Conservation (phyloP, 768 basidiomycete species). For the Mycena maculata region DNA sequence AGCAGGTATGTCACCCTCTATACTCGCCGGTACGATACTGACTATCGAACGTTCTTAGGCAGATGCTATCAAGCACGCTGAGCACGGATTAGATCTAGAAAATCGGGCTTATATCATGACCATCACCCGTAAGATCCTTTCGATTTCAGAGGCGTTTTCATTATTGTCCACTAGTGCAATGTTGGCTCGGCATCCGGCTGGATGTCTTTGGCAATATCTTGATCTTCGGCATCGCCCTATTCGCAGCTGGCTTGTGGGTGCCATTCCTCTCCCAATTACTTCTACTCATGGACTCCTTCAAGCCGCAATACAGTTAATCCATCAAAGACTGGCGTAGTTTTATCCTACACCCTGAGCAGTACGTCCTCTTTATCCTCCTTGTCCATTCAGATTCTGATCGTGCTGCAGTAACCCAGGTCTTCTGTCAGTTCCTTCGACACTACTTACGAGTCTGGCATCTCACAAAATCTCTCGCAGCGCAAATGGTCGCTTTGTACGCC, state of each 20-base stretch:
- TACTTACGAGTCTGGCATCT: not conserved
- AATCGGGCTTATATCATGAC: slow-evolving; percentile 76
- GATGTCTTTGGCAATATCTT: slow-evolving; percentile 77
- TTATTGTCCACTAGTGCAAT: slow-evolving; percentile 56
- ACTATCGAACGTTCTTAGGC: slow-evolving; percentile 40
- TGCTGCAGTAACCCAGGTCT: slow-evolving; percentile 60
- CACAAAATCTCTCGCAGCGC: slow-evolving; percentile 48
- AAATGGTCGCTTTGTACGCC: slow-evolving; percentile 67
- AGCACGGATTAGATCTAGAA: slow-evolving; percentile 66
- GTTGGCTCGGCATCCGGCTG: slow-evolving; percentile 72
- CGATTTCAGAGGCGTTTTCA: too few relatives aligned
- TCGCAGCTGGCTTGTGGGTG: slow-evolving; percentile 67
- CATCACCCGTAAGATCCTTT: slow-evolving; percentile 46
- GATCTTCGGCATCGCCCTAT: slow-evolving; percentile 75
- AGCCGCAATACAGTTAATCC: slow-evolving; percentile 54
- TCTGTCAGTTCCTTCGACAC: slow-evolving; percentile 53
- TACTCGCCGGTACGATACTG: not conserved
- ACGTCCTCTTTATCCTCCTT: slow-evolving; percentile 37
- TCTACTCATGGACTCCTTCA: not conserved
- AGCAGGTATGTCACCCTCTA: slow-evolving; percentile 52
- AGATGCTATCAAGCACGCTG: slow-evolving; percentile 62
- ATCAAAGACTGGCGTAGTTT: slow-evolving; percentile 65
- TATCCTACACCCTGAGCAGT: slow-evolving; percentile 67
- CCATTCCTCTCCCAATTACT: too few relatives aligned
- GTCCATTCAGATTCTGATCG: not conserved